These are phyloP conservation scores for Mycena citricolor DNA, from an alignment of 1,284 basidiomycete genomes.

Conservation along the genomic window DNA sequence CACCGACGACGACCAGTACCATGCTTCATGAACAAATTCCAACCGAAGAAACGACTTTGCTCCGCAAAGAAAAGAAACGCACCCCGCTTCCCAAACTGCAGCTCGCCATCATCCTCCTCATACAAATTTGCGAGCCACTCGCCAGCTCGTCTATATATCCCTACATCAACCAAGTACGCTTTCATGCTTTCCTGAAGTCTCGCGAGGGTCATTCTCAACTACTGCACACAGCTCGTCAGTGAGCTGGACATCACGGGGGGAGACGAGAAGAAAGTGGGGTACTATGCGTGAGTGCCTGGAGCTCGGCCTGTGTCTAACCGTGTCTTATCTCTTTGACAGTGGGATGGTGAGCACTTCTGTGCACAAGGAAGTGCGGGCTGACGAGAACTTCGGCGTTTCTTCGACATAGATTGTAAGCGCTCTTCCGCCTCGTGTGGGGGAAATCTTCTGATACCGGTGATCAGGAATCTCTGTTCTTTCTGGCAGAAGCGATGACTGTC, in stretches of 20 bases:
- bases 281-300: constrained; percentile 53
- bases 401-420: no score
- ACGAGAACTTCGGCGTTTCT: no score
- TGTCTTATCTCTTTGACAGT: no score
- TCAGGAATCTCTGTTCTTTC: constrained; percentile 18
- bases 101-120: constrained; percentile 37
- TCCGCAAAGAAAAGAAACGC: constrained; percentile 27
- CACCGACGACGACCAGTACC: no score
- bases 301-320: no score
- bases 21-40: no score
- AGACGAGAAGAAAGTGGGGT: constrained; percentile 58
- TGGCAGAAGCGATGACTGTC: constrained; percentile 38
- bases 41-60: constrained; percentile 38
- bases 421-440: no score
- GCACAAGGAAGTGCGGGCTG: no score
- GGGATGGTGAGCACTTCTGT: no score
- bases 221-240: constrained; percentile 60
- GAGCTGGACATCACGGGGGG: constrained; percentile 56
- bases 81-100: constrained; percentile 45
- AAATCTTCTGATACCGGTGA: no score
- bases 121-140: constrained; percentile 59
- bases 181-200: constrained; percentile 1
- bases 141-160: constrained; percentile 60
- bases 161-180: constrained; percentile 57
- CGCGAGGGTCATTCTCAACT: no score